Evolutionary conservation across 2,329 filamentous ascomycete genomes (phyloP).

Genomic region (Salinomyces thailandicus): DNA sequence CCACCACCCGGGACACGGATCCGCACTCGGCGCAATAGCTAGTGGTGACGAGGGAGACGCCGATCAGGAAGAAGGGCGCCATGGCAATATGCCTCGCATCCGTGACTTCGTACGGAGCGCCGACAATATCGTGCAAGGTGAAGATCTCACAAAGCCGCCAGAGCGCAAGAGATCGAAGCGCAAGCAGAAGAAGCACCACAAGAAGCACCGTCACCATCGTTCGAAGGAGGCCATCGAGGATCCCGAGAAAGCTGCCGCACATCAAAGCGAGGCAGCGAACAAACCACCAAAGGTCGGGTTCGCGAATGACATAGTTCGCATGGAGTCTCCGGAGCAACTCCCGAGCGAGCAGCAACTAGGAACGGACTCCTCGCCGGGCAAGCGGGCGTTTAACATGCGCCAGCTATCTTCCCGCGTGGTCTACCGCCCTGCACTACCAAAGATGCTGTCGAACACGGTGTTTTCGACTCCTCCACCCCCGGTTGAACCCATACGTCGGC

Average conservation of each 20-base stretch:
- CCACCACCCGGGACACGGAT: conserved; percentile 20
- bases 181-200: conserved; percentile 29
- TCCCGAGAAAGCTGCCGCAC: background rate
- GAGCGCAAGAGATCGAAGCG: conserved; percentile 22
- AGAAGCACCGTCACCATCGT: conserved; percentile 33
- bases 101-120: conserved; percentile 37
- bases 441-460: conserved; percentile 60
- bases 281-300: conserved; percentile 27
- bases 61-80: conserved; percentile 31
- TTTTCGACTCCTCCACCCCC: conserved; percentile 40
- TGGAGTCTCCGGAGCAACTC: conserved; percentile 10
- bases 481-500: conserved; percentile 11
- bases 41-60: conserved; percentile 50
- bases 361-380: conserved; percentile 10
- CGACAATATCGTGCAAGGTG: conserved; percentile 8
- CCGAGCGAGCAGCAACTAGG: conserved; percentile 3
- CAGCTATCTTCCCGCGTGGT: conserved; percentile 37
- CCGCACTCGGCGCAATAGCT: conserved; percentile 32
- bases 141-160: conserved; percentile 22
- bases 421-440: conserved; percentile 47
- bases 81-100: conserved; percentile 25
- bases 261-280: background rate
- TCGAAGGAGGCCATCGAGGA: conserved; percentile 26
- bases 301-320: conserved; percentile 24
- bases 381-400: conserved; percentile 25